Base-by-base conservation (phyloP, 2,329 filamentous ascomycete genomes). In the Apiospora malaysiana region DNA sequence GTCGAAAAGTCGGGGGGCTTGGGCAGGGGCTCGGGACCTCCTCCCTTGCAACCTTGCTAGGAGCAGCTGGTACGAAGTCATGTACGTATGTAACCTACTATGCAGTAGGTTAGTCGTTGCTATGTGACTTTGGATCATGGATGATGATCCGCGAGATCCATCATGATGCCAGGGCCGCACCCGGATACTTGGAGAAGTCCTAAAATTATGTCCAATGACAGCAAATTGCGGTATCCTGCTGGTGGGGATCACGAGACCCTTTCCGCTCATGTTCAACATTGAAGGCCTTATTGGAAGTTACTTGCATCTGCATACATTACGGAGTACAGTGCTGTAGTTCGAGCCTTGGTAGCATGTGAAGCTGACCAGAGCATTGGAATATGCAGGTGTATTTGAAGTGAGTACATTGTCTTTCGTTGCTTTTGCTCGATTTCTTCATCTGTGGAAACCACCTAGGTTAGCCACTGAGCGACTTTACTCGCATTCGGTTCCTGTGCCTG, bases 111-210 rank as follows among this genome's bases (percentile, higher is more conserved):
- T n/a, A n/a, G n/a, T n/a, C 32, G 51, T 59, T 59, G 51, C 51
- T 27, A 59, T 59, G 51, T 59, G 18, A 59, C 51, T 63, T 40
- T 63, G 32, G 56, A 63, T 63, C 56, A 63, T n/a, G 32, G 27
- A 63, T 63, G 56, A 63, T 63, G 56, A 63, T 63, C 56, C 56
- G 56, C 56, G 56, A 63, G 56, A 63, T 63, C 56, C 56, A 63
- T 63, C 27, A 63, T 63, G 56, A 37, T 63, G 56, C 56, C 56
- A 63, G 56, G 56, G 56, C 56, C 56, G 56, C 40, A 63, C 56
- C 56, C 56, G 56, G 56, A 63, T 63, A 63, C 56, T 63, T 63
- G 56, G 56, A 63, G 56, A 63, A 63, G 56, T 63, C 56, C 56
- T 63, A 63, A 56, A 63, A 63, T 63, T 37, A 63, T 59, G 51